Conservation (phyloP, 192 early-diverging fungal species). For the Chytriomyces hyalinus region DNA sequence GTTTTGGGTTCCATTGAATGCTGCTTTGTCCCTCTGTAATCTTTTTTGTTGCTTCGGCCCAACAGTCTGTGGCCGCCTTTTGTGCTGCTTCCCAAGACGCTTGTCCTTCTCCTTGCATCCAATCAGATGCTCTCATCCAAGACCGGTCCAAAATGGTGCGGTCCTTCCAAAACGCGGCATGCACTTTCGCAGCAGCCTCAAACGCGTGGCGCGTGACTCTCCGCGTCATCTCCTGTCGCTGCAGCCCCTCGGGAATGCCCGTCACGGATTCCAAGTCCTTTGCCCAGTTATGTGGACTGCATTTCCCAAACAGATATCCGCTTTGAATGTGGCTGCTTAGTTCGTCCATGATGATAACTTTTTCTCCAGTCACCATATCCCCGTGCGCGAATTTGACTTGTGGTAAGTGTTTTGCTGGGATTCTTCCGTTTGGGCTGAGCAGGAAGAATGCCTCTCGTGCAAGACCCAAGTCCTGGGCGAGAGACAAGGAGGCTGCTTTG, state of each 20-base stretch:
- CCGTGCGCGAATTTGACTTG: not conserved
- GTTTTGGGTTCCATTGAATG: constrained; percentile 1
- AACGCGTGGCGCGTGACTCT: not conserved
- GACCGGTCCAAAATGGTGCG: not conserved
- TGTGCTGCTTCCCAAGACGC: constrained; percentile 3
- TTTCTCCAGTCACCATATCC: constrained; percentile 13
- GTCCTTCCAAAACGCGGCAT: constrained; percentile 11
- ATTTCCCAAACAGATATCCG: constrained; percentile 11
- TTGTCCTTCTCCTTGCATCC: constrained; percentile 1
- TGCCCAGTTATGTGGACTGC: constrained; percentile 18
- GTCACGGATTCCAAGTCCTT: constrained; percentile 12
- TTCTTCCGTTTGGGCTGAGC: not conserved
- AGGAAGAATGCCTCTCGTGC: constrained; percentile 17
- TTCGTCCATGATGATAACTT: constrained; percentile 3
- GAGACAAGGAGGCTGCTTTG: not conserved
- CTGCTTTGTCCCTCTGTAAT: not conserved
- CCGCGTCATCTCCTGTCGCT: not conserved
- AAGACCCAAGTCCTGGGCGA: not conserved
- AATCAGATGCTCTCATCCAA: constrained; percentile 7
- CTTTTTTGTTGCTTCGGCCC: not conserved
- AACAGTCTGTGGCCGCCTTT: not conserved
- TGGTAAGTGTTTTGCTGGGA: not conserved
- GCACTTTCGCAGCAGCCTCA: not conserved
- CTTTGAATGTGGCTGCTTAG: not conserved
- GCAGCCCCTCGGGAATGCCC: not conserved